A percentile compares a stretch with the other conserved stretches of the same genome.
phyloP scores from a whole-genome alignment of 495 filamentous ascomycete species.

The Podospora anserina region DNA sequence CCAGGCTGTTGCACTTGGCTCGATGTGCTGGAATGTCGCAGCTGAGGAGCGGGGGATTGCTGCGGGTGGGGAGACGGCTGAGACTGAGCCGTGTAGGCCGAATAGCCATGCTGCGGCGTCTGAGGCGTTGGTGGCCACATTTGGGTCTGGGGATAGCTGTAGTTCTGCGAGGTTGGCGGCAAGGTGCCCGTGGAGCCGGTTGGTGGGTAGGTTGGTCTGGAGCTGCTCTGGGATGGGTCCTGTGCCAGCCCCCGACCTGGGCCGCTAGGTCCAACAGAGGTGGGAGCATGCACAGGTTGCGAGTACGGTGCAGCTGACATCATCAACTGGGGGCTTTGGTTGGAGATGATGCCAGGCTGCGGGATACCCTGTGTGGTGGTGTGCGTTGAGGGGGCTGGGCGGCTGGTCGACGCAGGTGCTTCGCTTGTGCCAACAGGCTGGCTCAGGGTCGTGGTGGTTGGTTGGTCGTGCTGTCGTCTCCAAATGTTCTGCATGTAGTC shows the following conservation, averaged over 20 bases:
- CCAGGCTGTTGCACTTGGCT: constrained; percentile 57
- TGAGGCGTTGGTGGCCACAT: constrained; percentile 51
- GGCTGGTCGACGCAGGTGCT: constrained; percentile 43
- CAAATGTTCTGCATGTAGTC: constrained; percentile 76
- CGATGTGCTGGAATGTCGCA: constrained; percentile 57
- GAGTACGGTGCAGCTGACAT: constrained; percentile 52
- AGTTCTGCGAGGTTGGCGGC: constrained; percentile 41
- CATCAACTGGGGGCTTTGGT: constrained; percentile 57
- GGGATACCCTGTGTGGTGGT: constrained; percentile 41
- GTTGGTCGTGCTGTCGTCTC: constrained; percentile 71
- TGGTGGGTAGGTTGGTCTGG: constrained; percentile 38
- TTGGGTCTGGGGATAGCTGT: constrained; percentile 50
- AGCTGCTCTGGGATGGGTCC: constrained; percentile 46
- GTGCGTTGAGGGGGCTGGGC: constrained; percentile 50
- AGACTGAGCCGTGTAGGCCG: constrained; percentile 49
- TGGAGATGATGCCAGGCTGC: constrained; percentile 43
- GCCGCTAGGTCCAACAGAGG: constrained; percentile 44
- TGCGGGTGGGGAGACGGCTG: constrained; percentile 57
- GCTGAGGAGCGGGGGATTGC: constrained; percentile 58
- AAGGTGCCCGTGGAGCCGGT: constrained; percentile 36
- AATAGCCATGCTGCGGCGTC: constrained; percentile 46
- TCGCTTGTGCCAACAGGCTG: constrained; percentile 49
- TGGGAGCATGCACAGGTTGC: constrained; percentile 51
- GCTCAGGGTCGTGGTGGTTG: constrained; percentile 49
- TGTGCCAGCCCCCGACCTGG: constrained; percentile 53